Evolutionary conservation across 1,284 basidiomycete genomes (phyloP).

Genomic region (Ustilago cynodontis): DNA sequence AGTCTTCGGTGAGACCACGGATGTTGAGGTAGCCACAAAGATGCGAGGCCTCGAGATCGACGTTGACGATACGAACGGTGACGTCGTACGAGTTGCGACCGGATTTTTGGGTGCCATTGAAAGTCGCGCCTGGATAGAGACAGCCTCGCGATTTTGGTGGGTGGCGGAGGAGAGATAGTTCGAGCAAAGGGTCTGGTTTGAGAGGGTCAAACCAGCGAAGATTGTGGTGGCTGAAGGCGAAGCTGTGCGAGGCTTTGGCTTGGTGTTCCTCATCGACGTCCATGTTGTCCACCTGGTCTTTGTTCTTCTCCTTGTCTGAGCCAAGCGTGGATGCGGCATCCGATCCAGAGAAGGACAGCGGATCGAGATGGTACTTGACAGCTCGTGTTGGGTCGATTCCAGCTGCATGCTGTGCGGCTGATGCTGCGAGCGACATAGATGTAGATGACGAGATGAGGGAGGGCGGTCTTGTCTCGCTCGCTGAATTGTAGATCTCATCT

Average conservation of each 20-base stretch:
- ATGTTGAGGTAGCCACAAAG: constrained; percentile 69
- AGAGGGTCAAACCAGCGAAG: constrained; percentile 53
- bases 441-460: constrained; percentile 32
- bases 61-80: constrained; percentile 63
- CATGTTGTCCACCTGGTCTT: not conserved
- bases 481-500: constrained; percentile 36
- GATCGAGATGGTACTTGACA: constrained; percentile 32
- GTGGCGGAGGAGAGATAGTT: constrained; percentile 43
- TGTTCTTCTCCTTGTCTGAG: not conserved
- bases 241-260: constrained; percentile 1
- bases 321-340: not conserved
- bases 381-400: constrained; percentile 27
- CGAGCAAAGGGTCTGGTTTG: constrained; percentile 55
- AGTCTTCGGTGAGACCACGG: constrained; percentile 67
- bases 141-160: constrained; percentile 54
- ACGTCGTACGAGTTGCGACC: constrained; percentile 66
- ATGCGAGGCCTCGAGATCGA: constrained; percentile 62
- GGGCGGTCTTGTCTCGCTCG: constrained; percentile 20
- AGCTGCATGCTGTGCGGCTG: constrained; percentile 18
- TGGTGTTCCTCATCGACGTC: constrained; percentile 12
- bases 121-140: constrained; percentile 63
- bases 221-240: constrained; percentile 18
- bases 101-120: constrained; percentile 64
- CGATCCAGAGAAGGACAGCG: constrained; percentile 5
- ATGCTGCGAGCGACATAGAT: constrained; percentile 33